Percentiles rank a stretch among this genome's conserved stretches.
phyloP scores from a whole-genome alignment of 768 basidiomycete species.

The Suillus subluteus region DNA sequence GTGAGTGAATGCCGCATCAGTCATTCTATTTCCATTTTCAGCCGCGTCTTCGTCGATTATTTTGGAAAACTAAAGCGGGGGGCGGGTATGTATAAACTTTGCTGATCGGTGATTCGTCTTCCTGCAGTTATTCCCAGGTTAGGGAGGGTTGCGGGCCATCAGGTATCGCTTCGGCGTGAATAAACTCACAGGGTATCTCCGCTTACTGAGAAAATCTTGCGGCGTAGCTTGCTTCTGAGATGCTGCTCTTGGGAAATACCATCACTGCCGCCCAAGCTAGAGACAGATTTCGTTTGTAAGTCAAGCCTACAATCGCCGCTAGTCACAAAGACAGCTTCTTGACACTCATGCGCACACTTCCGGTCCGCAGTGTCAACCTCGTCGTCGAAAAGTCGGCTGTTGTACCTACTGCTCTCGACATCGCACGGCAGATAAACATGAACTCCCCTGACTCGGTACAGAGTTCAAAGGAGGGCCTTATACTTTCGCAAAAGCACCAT shows the following conservation, averaged over 20 bases:
- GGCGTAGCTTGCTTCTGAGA: conserved; percentile 72
- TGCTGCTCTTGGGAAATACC: conserved; percentile 74
- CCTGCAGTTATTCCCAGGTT: conserved; percentile 68
- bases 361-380: conserved; percentile 60
- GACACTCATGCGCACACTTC: conserved; percentile 18
- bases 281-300: conserved; percentile 76
- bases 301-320: conserved; percentile 27
- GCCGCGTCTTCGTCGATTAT: conserved; percentile 6
- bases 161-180: conserved; percentile 47
- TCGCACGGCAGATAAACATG: conserved; percentile 58
- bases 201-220: conserved; percentile 21
- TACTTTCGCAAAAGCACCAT: conserved; percentile 56
- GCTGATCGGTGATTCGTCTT: conserved; percentile 18
- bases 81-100: conserved; percentile 12
- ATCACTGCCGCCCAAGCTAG: conserved; percentile 70
- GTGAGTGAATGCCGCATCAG: conserved; percentile 38
- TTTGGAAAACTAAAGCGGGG: conserved; percentile 3
- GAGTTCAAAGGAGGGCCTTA: conserved; percentile 70
- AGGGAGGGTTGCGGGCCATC: conserved; percentile 68
- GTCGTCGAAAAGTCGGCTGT: conserved; percentile 60
- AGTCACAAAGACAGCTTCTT: conserved; percentile 4
- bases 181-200: conserved; percentile 15
- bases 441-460: conserved; percentile 85
- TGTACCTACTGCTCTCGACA: conserved; percentile 59
- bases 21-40: neutral